Percentiles rank a stretch among this genome's conserved stretches.
Conservation (phyloP, 73 alveolate species). For the Paramecium primaurelia region DNA sequence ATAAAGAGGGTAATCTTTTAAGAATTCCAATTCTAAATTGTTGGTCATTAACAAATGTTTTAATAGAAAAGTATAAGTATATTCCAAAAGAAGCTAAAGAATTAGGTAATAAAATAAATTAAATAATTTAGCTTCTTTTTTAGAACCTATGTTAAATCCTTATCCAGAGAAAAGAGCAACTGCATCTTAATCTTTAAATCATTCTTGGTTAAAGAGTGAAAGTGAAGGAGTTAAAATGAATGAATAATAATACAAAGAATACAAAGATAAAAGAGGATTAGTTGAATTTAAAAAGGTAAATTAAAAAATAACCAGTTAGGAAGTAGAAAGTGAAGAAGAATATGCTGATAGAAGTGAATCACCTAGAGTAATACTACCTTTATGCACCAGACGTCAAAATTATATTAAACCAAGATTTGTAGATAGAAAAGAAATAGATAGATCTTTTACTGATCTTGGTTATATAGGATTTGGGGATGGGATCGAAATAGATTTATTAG, state of each 20-base stretch:
- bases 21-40: slow-evolving; percentile 77
- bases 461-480: slow-evolving; percentile 2
- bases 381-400: background rate
- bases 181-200: slow-evolving; percentile 38
- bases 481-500: background rate
- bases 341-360: slow-evolving; percentile 7
- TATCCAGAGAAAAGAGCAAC: slow-evolving; percentile 58
- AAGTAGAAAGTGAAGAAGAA: slow-evolving; percentile 23
- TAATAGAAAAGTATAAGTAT: slow-evolving; percentile 51
- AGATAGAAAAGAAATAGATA: slow-evolving; percentile 4
- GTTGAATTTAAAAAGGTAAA: background rate
- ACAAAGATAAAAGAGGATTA: background rate
- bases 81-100: slow-evolving; percentile 54
- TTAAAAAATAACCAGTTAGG: background rate
- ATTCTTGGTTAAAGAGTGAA: slow-evolving; percentile 28
- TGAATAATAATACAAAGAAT: background rate
- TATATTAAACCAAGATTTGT: background rate
- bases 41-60: slow-evolving; percentile 81
- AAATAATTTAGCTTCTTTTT: background rate
- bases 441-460: slow-evolving; percentile 19
- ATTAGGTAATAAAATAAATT: background rate
- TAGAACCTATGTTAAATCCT: slow-evolving; percentile 47
- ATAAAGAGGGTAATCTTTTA: slow-evolving; percentile 80
- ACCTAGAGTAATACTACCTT: background rate
- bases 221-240: background rate